A percentile compares a stretch with the other conserved stretches of the same genome.
These are phyloP conservation scores for Mortierella sp. DNA, from an alignment of 371 early-diverging fungal species.

Conservation along the genomic window DNA sequence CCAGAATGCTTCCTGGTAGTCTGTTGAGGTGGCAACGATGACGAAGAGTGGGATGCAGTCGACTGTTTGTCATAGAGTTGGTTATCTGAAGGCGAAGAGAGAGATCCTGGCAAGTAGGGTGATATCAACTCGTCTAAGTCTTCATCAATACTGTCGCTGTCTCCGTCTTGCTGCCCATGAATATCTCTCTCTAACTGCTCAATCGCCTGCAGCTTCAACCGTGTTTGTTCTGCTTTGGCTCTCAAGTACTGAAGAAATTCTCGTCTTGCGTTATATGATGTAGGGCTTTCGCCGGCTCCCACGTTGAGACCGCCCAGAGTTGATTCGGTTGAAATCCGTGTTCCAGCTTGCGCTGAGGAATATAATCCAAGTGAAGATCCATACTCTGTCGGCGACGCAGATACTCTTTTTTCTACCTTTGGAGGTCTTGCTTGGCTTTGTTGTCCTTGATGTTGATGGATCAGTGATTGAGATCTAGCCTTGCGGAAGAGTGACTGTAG, in stretches of 20 bases:
- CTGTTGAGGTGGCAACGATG: not conserved
- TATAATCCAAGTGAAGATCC: not conserved
- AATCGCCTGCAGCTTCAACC: constrained; percentile 31
- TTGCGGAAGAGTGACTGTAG: constrained; percentile 15
- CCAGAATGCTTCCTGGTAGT: not conserved
- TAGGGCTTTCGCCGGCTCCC: not conserved
- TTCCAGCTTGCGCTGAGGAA: not conserved
- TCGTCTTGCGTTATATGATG: not conserved
- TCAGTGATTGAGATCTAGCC: constrained; percentile 12
- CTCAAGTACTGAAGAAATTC: constrained; percentile 20
- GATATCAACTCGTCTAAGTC: constrained; percentile 1
- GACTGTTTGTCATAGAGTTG: not conserved
- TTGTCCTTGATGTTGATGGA: not conserved
- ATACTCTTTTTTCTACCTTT: not conserved
- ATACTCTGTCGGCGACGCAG: not conserved
- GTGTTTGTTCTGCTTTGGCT: constrained; percentile 28
- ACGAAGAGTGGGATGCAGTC: not conserved
- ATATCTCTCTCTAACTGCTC: constrained; percentile 39
- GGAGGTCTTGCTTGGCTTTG: not conserved
- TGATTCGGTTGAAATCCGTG: not conserved
- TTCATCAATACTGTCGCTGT: not conserved
- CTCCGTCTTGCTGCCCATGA: not conserved
- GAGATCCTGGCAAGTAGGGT: not conserved
- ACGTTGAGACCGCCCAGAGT: not conserved
- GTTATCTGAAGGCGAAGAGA: not conserved